Evolutionary conservation across 352 stramenopile genomes (phyloP), one percentile per base, ranked within the genome.

Genomic region (Globisporangium nagaii): DNA sequence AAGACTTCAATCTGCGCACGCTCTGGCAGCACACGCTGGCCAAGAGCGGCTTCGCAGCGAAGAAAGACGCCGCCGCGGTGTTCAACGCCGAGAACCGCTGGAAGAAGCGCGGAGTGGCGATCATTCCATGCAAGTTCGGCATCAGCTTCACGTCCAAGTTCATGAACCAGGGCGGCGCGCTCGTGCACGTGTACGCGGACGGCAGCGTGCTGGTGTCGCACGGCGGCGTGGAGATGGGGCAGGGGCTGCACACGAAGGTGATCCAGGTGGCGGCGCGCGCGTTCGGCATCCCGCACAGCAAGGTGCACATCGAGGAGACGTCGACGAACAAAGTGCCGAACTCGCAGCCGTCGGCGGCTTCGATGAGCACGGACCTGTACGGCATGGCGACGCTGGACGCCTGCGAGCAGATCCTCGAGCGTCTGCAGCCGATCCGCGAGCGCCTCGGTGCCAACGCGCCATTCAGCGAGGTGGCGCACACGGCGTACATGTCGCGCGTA

Each of bases 161-260:
- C 49, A 98, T 98, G 93, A 98, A 99, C 65, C 94, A 98, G 67
- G 95, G 91, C 24, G 95, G 94, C 1, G 73, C 95, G 2, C 77
- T 98, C 12, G 95, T 99, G 9, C 93, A 98, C 68, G 73, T 98
- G 12, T 98, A 98, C 66, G 79, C 78, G 1, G 96, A 99, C 58
- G 95, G 94, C 8, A 98, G 92, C 53, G 93, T 99, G 28, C 64
- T 98, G 35, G 79, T 98, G 9, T 96, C 86, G 10, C 95, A 98
- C 57, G 95, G 96, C 27, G 96, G 95, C 25, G 97, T 96, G n/a
- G 96, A 99, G 74, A 98, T 99, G 96, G 95, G 95, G 28, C 95
- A 99, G 70, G 96, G 95, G 11, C 67, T 99, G 6, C 92, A 98
- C 68, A 99, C 95, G 1, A 98, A 99, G 69, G 90, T 95, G 47